Evolutionary conservation across 2,329 filamentous ascomycete species (phyloP).

Genomic region (Trichoderma sp.): DNA sequence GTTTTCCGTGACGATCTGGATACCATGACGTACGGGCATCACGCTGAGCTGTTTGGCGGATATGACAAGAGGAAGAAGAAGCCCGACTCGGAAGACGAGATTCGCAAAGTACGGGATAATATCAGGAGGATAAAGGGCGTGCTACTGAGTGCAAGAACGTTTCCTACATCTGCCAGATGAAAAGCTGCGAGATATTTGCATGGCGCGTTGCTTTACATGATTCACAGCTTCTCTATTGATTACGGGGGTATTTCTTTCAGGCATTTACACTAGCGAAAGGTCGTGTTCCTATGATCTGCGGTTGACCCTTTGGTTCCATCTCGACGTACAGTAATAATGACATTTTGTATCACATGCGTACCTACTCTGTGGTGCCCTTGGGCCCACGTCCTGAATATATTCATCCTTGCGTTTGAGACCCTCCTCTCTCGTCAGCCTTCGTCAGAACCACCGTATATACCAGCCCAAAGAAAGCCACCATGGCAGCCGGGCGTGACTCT

Average conservation of each 20-base stretch:
- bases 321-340: conserved; percentile 9
- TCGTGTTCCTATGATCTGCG: not conserved
- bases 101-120: conserved; percentile 71
- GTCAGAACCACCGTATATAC: not conserved
- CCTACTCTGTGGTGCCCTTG: too few species aligned
- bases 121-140: conserved; percentile 80
- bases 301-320: conserved; percentile 4
- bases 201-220: not conserved
- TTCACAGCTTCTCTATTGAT: conserved; percentile 1
- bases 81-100: conserved; percentile 67
- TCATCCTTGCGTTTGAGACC: not conserved
- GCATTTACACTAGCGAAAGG: not conserved
- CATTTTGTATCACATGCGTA: not conserved
- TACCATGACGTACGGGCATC: conserved; percentile 53
- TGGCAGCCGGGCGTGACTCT: not conserved
- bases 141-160: conserved; percentile 72
- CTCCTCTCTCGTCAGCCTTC: not conserved
- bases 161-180: conserved; percentile 55
- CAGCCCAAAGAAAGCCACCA: not conserved
- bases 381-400: too few species aligned
- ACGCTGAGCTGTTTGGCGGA: conserved; percentile 43
- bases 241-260: not conserved
- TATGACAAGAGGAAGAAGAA: conserved; percentile 48
- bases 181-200: not conserved
- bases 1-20: conserved; percentile 69